Evolutionary conservation across 2,329 filamentous ascomycete genomes (phyloP).

Genomic region (Chaetomium globosum): DNA sequence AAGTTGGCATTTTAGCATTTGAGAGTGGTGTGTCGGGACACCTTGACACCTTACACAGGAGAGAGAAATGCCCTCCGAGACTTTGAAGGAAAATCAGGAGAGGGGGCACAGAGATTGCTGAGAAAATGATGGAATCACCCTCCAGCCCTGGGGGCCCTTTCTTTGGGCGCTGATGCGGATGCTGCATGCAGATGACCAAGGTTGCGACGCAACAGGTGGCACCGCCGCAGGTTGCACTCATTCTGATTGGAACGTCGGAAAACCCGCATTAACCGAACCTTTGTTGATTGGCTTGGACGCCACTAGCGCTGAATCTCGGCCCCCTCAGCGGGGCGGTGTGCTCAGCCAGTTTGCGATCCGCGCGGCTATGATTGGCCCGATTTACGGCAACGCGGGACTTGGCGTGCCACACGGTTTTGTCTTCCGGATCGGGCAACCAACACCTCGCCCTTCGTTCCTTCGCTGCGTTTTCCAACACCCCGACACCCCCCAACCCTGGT

Average conservation of each 20-base stretch:
- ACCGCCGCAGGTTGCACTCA: slow-evolving; percentile 13
- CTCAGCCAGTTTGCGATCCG: neutral
- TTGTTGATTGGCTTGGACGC: slow-evolving; percentile 23
- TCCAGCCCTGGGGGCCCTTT: too few species aligned
- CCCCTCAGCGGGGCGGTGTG: slow-evolving; percentile 15
- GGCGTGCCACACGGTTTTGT: slow-evolving; percentile 21
- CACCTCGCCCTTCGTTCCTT: neutral
- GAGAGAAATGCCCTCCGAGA: neutral
- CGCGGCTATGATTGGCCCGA: slow-evolving; percentile 15
- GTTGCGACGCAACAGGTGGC: slow-evolving; percentile 4
- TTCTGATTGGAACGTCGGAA: slow-evolving; percentile 15
- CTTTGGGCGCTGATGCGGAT: neutral
- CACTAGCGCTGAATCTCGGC: slow-evolving; percentile 4
- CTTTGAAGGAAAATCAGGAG: neutral
- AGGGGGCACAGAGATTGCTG: neutral
- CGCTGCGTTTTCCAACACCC: slow-evolving; percentile 27
- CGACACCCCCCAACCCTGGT: slow-evolving; percentile 26
- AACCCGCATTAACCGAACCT: slow-evolving; percentile 9
- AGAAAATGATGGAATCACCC: neutral
- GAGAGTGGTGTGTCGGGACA: too few species aligned
- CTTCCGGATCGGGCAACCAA: slow-evolving; percentile 24
- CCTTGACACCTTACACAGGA: too few species aligned
- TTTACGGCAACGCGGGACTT: neutral
- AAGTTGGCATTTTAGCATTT: too few species aligned
- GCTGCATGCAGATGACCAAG: slow-evolving; percentile 21